Evolutionary conservation across 208 protist genomes (phyloP).

Genomic region (Leishmania gerbilli): DNA sequence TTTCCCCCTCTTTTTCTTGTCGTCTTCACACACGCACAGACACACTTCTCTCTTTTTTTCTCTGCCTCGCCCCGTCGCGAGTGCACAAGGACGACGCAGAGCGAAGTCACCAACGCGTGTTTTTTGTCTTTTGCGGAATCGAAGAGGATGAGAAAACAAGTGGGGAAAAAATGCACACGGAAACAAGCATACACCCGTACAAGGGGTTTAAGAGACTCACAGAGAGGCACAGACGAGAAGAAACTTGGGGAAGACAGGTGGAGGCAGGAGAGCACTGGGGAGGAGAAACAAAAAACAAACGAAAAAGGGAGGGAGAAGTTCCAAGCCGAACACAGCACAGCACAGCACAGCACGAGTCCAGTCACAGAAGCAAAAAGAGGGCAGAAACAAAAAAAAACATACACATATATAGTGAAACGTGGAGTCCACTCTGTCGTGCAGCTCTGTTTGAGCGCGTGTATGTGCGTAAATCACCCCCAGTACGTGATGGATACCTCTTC

Average conservation of each 20-base stretch:
- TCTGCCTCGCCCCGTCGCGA: too few relatives aligned
- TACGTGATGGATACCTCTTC: not conserved
- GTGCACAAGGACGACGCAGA: too few relatives aligned
- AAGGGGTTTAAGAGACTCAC: not conserved
- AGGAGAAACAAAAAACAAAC: not conserved
- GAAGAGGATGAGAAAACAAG: not conserved
- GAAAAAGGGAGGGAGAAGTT: not conserved
- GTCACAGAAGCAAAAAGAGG: not conserved
- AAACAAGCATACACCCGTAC: not conserved
- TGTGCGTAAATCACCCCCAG: not conserved
- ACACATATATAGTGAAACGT: not conserved
- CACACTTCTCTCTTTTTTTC: not conserved
- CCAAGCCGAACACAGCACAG: not conserved
- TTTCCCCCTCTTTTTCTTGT: not conserved
- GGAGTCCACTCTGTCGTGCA: not conserved
- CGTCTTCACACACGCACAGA: not conserved
- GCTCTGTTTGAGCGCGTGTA: not conserved
- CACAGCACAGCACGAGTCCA: not conserved
- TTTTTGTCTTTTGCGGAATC: not conserved
- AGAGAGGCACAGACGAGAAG: not conserved
- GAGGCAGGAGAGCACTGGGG: not conserved
- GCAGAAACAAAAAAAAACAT: not conserved
- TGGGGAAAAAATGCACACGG: not conserved
- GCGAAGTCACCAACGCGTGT: too few relatives aligned
- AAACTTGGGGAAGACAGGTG: conserved; percentile 1